A percentile compares a stretch with the other conserved stretches of the same genome.
These are phyloP conservation scores for Scortechinia acanthostroma DNA, from an alignment of 2,329 filamentous ascomycete genomes.

Conservation along the genomic window DNA sequence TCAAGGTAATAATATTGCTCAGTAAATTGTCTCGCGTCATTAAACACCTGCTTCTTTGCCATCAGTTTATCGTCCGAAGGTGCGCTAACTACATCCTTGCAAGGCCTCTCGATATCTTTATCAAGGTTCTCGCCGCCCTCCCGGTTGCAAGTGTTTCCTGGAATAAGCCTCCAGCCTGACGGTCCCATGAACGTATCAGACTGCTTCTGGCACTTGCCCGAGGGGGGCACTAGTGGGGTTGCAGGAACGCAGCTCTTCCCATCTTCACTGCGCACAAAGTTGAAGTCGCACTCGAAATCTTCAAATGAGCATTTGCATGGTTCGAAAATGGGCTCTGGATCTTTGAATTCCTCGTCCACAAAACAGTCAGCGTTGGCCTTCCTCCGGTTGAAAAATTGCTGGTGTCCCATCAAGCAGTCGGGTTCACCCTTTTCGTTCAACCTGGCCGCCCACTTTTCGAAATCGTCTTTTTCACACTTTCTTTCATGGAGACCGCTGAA, in stretches of 20 bases:
- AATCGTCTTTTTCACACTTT: slow-evolving; percentile 70
- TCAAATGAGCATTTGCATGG: slow-evolving; percentile 73
- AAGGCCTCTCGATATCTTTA: slow-evolving; percentile 57
- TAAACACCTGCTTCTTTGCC: slow-evolving; percentile 52
- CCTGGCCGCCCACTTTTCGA: slow-evolving; percentile 84
- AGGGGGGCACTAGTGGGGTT: slow-evolving; percentile 56
- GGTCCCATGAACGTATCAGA: slow-evolving; percentile 74
- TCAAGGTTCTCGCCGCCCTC: slow-evolving; percentile 56
- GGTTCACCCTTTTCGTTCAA: slow-evolving; percentile 73
- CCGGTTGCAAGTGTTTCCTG: slow-evolving; percentile 65
- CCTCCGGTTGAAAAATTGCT: slow-evolving; percentile 75
- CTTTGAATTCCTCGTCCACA: slow-evolving; percentile 76
- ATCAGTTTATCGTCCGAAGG: slow-evolving; percentile 33
- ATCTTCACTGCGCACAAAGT: slow-evolving; percentile 67
- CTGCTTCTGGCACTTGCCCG: slow-evolving; percentile 58
- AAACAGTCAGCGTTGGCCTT: slow-evolving; percentile 88
- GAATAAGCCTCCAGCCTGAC: slow-evolving; percentile 87
- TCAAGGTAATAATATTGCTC: slow-evolving; percentile 69
- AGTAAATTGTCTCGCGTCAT: slow-evolving; percentile 27
- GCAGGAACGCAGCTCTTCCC: slow-evolving; percentile 56
- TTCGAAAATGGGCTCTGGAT: slow-evolving; percentile 63
- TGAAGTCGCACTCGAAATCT: slow-evolving; percentile 96
- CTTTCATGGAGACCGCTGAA: slow-evolving; percentile 75
- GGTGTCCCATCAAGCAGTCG: slow-evolving; percentile 92
- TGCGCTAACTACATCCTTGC: slow-evolving; percentile 36